Evolutionary conservation across 2,329 filamentous ascomycete species (phyloP), one percentile per base, ranked within the genome.

Genomic region (Clonostachys sp.): DNA sequence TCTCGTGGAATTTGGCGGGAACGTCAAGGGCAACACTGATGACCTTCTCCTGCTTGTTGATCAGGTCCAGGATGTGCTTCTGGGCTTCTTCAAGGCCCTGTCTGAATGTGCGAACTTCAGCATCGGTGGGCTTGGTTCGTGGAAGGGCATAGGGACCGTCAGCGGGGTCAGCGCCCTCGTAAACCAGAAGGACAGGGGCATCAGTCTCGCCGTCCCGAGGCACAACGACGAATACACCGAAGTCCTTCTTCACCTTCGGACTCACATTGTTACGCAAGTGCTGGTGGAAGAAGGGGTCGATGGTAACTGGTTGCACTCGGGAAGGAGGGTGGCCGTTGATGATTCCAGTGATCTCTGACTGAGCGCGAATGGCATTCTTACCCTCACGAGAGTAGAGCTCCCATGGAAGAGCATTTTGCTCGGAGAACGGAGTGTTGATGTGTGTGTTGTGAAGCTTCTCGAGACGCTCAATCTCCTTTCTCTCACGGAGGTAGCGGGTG

Each of bases 351-450:
- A 94, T 84, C 57, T 91, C 87, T 7, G 81, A 80, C 58, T 87
- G 85, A 8, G 87, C 87, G 57, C 84, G 84, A 61, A 89, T 82
- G 30, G 81, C 80, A 61, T 91, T 95, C 74, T 94, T 95, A 54
- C 86, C 84, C 58, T 96, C 88, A 36, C 87, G 81, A 7, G 89
- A 89, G 67, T 91, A 96, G 47, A 97, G 80, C 63, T 96, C 86
- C 90, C 91, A 96, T 0, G 85, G 84, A 41, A 87, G 81, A 12
- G 83, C 83, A 35, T 84, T 84, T 41, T 89, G 83, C 44, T 80
- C 75, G 4, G 81, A 78, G 53, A 78, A 80, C 1, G 90, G 89
- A 2, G 91, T 84, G 57, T 92, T 88, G 63, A 97, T 95, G 64
- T 89, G 88, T n/a, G 91, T 86, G 59, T 87, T 81, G 66, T 96